phyloP scores from a whole-genome alignment of 495 filamentous ascomycete species.

The Haplographium delicatum region DNA sequence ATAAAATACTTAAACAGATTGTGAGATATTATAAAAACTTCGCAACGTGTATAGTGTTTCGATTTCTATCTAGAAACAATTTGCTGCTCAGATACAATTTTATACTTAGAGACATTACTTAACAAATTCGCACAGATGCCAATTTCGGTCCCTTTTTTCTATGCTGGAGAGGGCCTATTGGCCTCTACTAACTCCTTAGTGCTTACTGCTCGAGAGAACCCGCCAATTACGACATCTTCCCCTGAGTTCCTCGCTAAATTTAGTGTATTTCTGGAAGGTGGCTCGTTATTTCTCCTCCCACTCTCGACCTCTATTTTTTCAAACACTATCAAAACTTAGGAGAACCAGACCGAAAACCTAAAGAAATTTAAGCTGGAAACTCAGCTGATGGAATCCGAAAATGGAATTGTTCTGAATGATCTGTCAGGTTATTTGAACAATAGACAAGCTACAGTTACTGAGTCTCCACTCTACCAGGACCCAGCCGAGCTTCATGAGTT shows the following conservation, averaged over 20 bases:
- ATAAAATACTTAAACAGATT: no score
- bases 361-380: neutral
- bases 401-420: neutral
- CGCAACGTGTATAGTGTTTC: no score
- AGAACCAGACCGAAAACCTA: neutral
- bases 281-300: neutral
- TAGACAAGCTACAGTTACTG: neutral
- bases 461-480: neutral
- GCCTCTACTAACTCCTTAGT: no score
- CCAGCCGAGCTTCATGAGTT: neutral
- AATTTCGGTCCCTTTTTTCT: no score
- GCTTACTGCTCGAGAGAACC: neutral
- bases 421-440: neutral
- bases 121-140: no score
- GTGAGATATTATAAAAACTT: no score
- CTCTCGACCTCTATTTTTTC: neutral
- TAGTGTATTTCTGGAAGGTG: neutral
- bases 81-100: no score
- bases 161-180: no score
- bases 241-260: neutral
- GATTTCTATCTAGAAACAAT: no score
- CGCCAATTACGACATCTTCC: neutral
- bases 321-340: neutral
- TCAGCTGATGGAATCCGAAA: conserved; percentile 2
- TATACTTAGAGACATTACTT: no score